Conservation (phyloP, 106 monocot genomes). For the Dendrobium officinale region DNA sequence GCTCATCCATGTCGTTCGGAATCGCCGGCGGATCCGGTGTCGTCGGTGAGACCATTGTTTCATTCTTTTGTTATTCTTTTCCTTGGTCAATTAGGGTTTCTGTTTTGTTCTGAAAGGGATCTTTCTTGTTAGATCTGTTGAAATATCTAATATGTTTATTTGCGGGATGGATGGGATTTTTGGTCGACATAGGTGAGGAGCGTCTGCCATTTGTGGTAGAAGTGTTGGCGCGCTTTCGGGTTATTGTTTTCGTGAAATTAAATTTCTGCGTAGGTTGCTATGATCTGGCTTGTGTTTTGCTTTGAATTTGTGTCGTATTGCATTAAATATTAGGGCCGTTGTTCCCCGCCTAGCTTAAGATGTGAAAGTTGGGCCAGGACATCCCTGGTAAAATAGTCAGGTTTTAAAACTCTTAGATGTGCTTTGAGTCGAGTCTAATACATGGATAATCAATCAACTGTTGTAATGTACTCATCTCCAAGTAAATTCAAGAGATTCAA, state of each 20-base stretch:
- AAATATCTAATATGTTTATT: not conserved
- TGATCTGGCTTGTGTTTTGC: too few species aligned
- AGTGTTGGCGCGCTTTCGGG: not conserved
- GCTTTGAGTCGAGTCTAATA: too few species aligned
- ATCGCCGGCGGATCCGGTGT: conserved; percentile 7
- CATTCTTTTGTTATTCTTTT: not conserved
- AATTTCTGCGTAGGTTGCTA: not conserved
- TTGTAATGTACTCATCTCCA: too few species aligned
- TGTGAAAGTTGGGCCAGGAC: too few species aligned
- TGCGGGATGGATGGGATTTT: not conserved
- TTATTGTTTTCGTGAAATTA: too few species aligned
- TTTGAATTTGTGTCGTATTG: too few species aligned
- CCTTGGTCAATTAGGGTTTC: not conserved
- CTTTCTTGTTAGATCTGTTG: not conserved
- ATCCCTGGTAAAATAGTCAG: too few species aligned
- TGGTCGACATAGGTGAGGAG: not conserved
- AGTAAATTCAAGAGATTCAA: too few species aligned
- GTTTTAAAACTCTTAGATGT: too few species aligned
- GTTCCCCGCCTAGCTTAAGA: too few species aligned
- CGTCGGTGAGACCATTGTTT: conserved; percentile 6
- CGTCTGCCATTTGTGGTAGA: not conserved
- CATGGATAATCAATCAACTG: too few species aligned
- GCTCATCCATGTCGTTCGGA: conserved; percentile 5
- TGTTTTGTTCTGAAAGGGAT: not conserved
- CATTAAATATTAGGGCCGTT: too few species aligned